Evolutionary conservation across 2,329 filamentous ascomycete genomes (phyloP).

Genomic region (Ophiosphaerella herpotricha): DNA sequence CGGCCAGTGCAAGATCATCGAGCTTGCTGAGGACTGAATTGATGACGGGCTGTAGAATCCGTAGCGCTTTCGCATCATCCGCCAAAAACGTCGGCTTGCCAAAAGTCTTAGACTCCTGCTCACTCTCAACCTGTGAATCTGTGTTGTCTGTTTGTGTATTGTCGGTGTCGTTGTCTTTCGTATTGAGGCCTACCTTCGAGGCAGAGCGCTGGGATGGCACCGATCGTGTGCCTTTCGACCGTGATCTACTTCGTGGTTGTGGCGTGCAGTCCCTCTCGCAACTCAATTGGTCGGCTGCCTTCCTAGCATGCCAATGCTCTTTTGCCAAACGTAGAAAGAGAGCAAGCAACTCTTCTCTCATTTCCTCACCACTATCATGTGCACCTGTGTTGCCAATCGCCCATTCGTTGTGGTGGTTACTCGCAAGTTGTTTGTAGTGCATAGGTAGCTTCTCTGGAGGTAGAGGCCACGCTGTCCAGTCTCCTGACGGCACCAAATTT

Average conservation of each 20-base stretch:
- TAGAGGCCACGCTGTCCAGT: slow-evolving; percentile 89
- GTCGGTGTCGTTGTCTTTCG: slow-evolving; percentile 6
- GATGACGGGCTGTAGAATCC: slow-evolving; percentile 69
- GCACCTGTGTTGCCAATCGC: slow-evolving; percentile 54
- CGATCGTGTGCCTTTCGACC: slow-evolving; percentile 13
- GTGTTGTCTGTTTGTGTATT: not conserved
- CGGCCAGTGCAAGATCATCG: slow-evolving; percentile 69
- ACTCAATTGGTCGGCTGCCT: slow-evolving; percentile 37
- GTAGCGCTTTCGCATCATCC: slow-evolving; percentile 71
- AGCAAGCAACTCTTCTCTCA: slow-evolving; percentile 74
- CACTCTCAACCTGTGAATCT: slow-evolving; percentile 5
- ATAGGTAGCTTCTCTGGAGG: slow-evolving; percentile 64
- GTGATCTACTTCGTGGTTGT: slow-evolving; percentile 12
- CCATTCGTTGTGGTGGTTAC: slow-evolving; percentile 55
- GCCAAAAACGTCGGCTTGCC: slow-evolving; percentile 62
- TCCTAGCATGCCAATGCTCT: slow-evolving; percentile 57
- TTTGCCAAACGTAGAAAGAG: slow-evolving; percentile 70
- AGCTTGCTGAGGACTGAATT: slow-evolving; percentile 72
- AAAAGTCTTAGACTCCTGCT: not conserved
- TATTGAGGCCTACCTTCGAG: slow-evolving; percentile 7
- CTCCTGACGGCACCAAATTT: slow-evolving; percentile 54
- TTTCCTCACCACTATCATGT: slow-evolving; percentile 59
- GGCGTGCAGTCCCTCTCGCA: slow-evolving; percentile 2
- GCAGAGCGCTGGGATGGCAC: slow-evolving; percentile 1
- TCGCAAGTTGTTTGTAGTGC: slow-evolving; percentile 53